These are phyloP conservation scores for Stenocarpella maydis DNA, from an alignment of 2,329 filamentous ascomycete genomes.

Conservation along the genomic window DNA sequence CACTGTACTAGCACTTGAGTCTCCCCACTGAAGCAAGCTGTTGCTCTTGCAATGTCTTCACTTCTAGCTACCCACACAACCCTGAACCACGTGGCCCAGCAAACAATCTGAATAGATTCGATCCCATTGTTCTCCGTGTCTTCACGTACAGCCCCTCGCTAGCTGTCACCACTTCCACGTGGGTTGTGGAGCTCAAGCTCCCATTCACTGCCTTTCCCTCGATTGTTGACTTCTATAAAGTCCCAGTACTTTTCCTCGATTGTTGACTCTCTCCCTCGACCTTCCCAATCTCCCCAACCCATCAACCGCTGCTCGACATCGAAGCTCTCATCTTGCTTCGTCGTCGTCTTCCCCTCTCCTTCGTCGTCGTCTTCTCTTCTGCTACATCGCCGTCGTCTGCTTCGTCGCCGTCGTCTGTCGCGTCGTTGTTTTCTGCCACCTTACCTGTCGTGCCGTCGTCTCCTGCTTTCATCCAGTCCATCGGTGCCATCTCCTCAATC, in stretches of 20 bases:
- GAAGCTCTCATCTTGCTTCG: not conserved
- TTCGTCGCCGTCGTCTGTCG: not conserved
- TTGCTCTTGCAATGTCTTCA: not conserved
- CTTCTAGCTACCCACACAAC: not conserved
- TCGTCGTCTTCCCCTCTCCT: not conserved
- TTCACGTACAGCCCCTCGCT: not conserved
- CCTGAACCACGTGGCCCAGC: not conserved
- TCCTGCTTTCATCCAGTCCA: not conserved
- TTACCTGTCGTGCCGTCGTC: not conserved
- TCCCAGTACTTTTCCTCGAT: not conserved
- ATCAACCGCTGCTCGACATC: too few relatives aligned
- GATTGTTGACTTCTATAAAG: too few relatives aligned
- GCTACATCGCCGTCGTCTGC: not conserved
- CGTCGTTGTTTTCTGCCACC: not conserved
- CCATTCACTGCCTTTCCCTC: too few relatives aligned
- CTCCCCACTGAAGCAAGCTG: not conserved
- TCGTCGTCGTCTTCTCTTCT: not conserved
- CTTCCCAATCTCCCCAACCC: not conserved
- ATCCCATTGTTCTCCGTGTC: not conserved
- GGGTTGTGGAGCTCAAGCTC: too few relatives aligned
- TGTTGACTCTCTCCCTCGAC: not conserved
- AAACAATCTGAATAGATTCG: not conserved
- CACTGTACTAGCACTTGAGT: not conserved
- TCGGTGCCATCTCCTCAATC: not conserved
- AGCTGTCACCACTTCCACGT: too few relatives aligned